These are phyloP conservation scores for Colletotrichum sp. DNA, from an alignment of 2,329 filamentous ascomycete species.

Conservation along the genomic window DNA sequence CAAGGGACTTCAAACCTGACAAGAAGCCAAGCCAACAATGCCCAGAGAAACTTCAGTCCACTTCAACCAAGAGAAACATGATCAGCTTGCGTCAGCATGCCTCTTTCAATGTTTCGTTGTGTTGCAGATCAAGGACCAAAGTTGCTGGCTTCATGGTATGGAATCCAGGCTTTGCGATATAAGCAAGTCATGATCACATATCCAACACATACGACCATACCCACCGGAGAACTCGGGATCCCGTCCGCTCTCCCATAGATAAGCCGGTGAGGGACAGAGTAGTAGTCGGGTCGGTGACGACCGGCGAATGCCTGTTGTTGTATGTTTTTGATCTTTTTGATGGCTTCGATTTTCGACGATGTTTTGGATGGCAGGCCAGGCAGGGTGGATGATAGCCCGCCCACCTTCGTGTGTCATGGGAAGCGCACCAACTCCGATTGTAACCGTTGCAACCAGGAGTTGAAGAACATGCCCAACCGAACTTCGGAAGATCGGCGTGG, in stretches of 20 bases:
- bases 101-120: background rate
- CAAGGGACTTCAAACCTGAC: background rate
- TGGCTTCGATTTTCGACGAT: background rate
- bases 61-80: background rate
- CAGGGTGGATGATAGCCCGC: background rate
- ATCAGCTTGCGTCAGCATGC: background rate
- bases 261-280: background rate
- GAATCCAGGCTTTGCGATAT: background rate
- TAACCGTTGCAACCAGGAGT: background rate
- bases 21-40: background rate
- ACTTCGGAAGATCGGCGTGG: background rate
- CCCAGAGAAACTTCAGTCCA: background rate
- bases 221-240: background rate
- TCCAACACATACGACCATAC: background rate
- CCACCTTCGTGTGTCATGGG: background rate
- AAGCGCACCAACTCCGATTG: background rate
- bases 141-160: background rate
- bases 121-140: background rate
- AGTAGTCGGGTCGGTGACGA: background rate
- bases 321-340: background rate
- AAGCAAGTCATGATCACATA: background rate
- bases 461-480: background rate
- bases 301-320: background rate
- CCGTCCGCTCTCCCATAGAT: background rate
- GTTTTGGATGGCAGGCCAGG: background rate